A percentile compares a stretch with the other conserved stretches of the same genome.
Evolutionary conservation across 2,329 filamentous ascomycete species (phyloP).

Genomic region (Didymella pinodella): DNA sequence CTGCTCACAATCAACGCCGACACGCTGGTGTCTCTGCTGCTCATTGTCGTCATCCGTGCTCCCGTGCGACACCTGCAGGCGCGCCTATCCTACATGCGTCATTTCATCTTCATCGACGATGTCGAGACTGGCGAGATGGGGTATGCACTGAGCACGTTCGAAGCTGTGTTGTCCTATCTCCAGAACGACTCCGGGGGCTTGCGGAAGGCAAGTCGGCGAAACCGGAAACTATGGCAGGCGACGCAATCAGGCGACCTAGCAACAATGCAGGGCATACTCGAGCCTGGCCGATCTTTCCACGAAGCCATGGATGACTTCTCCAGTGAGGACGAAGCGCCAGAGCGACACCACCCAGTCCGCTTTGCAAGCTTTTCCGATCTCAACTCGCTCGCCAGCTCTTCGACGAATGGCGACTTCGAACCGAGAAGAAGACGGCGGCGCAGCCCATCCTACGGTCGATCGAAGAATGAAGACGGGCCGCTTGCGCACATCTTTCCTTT

Average conservation of each 20-base stretch:
- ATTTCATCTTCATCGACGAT: constrained; percentile 98
- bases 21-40: constrained; percentile 86
- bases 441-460: constrained; percentile 31
- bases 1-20: constrained; percentile 81
- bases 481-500: constrained; percentile 93
- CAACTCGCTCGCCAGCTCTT: constrained; percentile 36
- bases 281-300: constrained; percentile 65
- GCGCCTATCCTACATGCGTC: constrained; percentile 90
- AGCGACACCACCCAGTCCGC: constrained; percentile 39
- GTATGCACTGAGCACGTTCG: constrained; percentile 94
- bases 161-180: constrained; percentile 90
- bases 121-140: constrained; percentile 96
- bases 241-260: constrained; percentile 77
- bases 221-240: constrained; percentile 87
- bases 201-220: constrained; percentile 83
- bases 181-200: constrained; percentile 81
- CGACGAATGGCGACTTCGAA: constrained; percentile 42
- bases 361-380: constrained; percentile 45
- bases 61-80: constrained; percentile 88
- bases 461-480: constrained; percentile 48
- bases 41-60: constrained; percentile 91
- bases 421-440: constrained; percentile 30
- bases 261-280: constrained; percentile 79
- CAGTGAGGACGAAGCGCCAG: constrained; percentile 38
- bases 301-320: constrained; percentile 39